Percentiles rank a stretch among this genome's conserved stretches.
These are phyloP conservation scores for Wickerhamomyces kurtzmanii DNA, from an alignment of 805 yeast species.

Conservation along the genomic window DNA sequence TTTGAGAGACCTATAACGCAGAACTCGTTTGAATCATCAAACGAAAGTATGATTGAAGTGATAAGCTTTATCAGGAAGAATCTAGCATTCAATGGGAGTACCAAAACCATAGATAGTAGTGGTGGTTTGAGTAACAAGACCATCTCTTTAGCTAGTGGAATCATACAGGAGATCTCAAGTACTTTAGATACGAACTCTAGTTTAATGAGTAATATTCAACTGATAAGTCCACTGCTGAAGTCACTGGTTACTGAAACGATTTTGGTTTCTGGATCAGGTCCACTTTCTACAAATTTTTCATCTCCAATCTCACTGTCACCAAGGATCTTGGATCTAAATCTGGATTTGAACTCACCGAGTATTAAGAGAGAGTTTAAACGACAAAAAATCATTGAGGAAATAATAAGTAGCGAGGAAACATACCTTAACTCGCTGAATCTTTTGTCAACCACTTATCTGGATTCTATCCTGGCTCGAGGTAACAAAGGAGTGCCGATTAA, in stretches of 20 bases:
- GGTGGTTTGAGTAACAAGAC: background rate
- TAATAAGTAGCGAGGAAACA: conserved; percentile 35
- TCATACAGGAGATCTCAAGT: conserved; percentile 1
- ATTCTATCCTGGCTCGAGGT: conserved; percentile 21
- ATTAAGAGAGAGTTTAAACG: conserved; percentile 12
- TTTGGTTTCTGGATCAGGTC: too few relatives aligned
- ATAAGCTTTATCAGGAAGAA: background rate
- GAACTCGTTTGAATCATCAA: conserved; percentile 8
- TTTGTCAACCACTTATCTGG: conserved; percentile 32
- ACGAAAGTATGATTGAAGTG: conserved; percentile 3
- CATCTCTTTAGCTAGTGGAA: background rate
- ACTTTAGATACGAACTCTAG: background rate
- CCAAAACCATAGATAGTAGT: background rate
- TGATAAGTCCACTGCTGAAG: too few relatives aligned
- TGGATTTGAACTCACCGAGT: conserved; percentile 6
- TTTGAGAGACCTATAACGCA: conserved; percentile 8
- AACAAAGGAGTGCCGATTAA: conserved; percentile 25
- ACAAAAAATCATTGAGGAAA: conserved; percentile 30
- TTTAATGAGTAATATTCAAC: too few relatives aligned
- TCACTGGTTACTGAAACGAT: too few relatives aligned
- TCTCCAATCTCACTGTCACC: conserved; percentile 13
- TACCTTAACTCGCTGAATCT: conserved; percentile 35
- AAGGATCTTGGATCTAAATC: conserved; percentile 1
- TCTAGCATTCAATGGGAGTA: background rate
- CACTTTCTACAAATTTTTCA: conserved; percentile 3